phyloP scores from a whole-genome alignment of 495 filamentous ascomycete species.

The Talaromyces wortmannii region DNA sequence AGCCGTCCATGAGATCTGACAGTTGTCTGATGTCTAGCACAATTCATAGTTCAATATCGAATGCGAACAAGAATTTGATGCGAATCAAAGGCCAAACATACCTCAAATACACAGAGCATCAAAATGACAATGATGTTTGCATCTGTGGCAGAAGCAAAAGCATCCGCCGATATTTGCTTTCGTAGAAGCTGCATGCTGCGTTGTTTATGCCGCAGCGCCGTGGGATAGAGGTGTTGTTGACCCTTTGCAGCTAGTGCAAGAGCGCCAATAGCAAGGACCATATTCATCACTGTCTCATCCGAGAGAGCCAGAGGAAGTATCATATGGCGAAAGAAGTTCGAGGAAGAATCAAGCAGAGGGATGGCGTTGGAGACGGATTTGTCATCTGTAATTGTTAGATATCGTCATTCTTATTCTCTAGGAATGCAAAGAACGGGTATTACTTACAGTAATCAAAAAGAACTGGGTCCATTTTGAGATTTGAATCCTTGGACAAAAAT shows the following conservation, averaged over 20 bases:
- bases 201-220: conserved; percentile 3
- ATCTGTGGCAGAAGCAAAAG: background rate
- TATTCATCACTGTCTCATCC: conserved; percentile 2
- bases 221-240: background rate
- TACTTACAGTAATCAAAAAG: conserved; percentile 3
- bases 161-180: conserved; percentile 1
- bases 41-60: too few species aligned
- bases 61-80: too few species aligned
- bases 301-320: conserved; percentile 1
- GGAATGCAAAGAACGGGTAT: background rate
- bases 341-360: background rate
- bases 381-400: background rate
- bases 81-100: background rate
- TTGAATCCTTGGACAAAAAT: background rate
- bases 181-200: conserved; percentile 2
- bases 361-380: conserved; percentile 2
- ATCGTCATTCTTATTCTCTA: background rate
- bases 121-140: conserved; percentile 2
- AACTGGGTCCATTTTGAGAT: background rate
- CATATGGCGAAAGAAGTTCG: conserved; percentile 1
- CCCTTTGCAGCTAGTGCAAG: conserved; percentile 2
- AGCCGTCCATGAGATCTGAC: conserved; percentile 2
- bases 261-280: conserved; percentile 2
- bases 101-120: conserved; percentile 5
- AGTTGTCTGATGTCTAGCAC: conserved; percentile 2